Base-by-base conservation (phyloP, 176 grass and related monocot species). In the Avena eriantha region DNA sequence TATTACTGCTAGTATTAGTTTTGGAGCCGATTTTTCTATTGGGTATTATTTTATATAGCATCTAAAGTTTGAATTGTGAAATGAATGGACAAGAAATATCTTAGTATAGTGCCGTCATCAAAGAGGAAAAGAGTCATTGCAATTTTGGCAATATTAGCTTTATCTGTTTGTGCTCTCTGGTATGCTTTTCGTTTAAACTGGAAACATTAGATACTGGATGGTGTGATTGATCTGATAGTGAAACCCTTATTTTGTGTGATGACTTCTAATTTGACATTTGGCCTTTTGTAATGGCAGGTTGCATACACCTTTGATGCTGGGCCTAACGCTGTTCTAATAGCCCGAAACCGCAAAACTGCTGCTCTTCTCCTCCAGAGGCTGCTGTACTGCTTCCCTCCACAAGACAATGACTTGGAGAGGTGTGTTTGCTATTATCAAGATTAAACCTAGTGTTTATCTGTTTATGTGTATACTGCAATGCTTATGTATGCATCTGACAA, bases 301-400 rank as follows among this genome's bases (percentile, higher is more conserved):
- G 96, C 92, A 4, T 95, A 95, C 86, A 98, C 96, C 21, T 98
- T 98, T 16, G 96, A 98, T 80, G 93, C 96, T 11, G 96, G 91
- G 76, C 93, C 96, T 7, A 95, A 98, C 14, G 93, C 92, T 8
- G 96, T 98, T 49, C 41, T 98, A 49, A 91, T 98, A 82, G 71
- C 93, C 85, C 85, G 29, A 36, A 95, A 98, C 80, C 92, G 91
- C 59, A 95, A 95, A 43, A 89, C 81, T 19, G 92, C 93, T 43
- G 43, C 84, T 18, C 82, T 92, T 92, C 90, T 98, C 71, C 87
- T 95, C 58, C 81, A 90, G 76, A 92, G 87, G 86, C 96, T 98
- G 6, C 46, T 98, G 36, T 94, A 87, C 51, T 85, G 54, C 54
- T 98, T 95, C 80, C 93, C 96, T 71, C 93, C 95, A 24, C 73